Conservation (phyloP, 148 eudicot genomes). For the Rhododendron griersonianum region DNA sequence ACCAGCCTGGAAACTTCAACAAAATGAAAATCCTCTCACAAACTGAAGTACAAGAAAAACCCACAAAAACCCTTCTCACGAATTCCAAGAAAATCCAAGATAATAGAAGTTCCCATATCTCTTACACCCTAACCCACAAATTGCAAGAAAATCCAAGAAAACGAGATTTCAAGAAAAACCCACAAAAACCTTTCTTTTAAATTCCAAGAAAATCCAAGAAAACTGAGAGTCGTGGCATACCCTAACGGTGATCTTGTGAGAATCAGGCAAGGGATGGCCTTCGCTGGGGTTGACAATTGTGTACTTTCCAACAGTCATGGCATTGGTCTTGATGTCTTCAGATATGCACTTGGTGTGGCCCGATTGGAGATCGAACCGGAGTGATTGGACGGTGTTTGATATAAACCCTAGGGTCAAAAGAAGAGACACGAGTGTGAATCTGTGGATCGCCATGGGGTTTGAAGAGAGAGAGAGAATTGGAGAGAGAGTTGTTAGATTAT, state of each 20-base stretch:
- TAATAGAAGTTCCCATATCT: not conserved
- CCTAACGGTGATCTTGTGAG: conserved; percentile 72
- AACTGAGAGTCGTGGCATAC: conserved; percentile 22
- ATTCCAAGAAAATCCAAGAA: conserved; percentile 1
- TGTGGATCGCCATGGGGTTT: conserved; percentile 14
- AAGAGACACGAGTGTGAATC: conserved; percentile 15
- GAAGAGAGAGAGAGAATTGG: not conserved
- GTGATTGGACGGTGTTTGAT: conserved; percentile 31
- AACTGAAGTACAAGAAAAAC: not conserved
- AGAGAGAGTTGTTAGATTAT: not conserved
- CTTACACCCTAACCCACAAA: not conserved
- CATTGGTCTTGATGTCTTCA: conserved; percentile 73
- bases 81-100: too few relatives aligned
- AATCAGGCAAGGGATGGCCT: conserved; percentile 56
- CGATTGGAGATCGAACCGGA: conserved; percentile 79
- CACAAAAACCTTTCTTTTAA: not conserved
- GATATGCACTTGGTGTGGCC: conserved; percentile 89
- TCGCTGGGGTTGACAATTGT: conserved; percentile 61
- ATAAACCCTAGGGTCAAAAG: conserved; percentile 43
- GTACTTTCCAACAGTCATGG: conserved; percentile 88
- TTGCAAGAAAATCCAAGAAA: not conserved
- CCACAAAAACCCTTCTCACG: not conserved
- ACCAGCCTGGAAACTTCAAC: not conserved
- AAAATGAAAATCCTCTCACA: not conserved
- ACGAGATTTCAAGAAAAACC: not conserved